Evolutionary conservation across 345 rosid species (phyloP), one percentile per base, ranked within the genome.

Genomic region (Populus davidiana): DNA sequence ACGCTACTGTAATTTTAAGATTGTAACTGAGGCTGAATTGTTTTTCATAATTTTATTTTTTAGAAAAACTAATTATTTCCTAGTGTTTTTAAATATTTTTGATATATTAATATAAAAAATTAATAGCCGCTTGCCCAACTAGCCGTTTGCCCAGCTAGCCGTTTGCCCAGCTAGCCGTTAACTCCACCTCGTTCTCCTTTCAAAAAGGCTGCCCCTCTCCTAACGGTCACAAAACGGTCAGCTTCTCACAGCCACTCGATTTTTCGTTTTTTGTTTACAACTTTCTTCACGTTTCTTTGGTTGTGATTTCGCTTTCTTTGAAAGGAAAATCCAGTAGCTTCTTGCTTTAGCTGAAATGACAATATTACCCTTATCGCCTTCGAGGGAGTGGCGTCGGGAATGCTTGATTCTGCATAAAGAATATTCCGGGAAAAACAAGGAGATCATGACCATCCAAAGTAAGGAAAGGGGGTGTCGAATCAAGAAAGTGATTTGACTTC

Each of bases 221-320:
- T 74, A 84, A 86, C 89, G 86, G 83, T 81, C 81, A 77, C 67
- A 69, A 70, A 83, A 77, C 83, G 85, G 77, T 70, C 82, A 49
- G 35, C 47, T 72, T 47, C 16, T 81, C 79, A 67, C 43, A 9
- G 73, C 84, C 84, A 33, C 35, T 33, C 72, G 66, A 56, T 56
- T 3, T 61, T 31, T 11, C 2, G 3, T 39, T 36, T 6, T 61
- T 0, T 10, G 6, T 18, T 13, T 44, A 31, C 33, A 0, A 11
- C 47, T 12, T 12, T 41, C 14, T 0, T 10, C 47, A 41, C 47
- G 10, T 41, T 36, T 23, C 5, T 49, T 74, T 67, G 79, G 71
- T 17, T 31, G 27, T 14, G 61, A 59, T 33, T 59, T 39, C 16
- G 27, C 11, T 0, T 1, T 70, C 71, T 21, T 71, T 33, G 5